Evolutionary conservation across 768 basidiomycete species (phyloP), one percentile per base, ranked within the genome.

Genomic region (Boletus rubroflammeus): DNA sequence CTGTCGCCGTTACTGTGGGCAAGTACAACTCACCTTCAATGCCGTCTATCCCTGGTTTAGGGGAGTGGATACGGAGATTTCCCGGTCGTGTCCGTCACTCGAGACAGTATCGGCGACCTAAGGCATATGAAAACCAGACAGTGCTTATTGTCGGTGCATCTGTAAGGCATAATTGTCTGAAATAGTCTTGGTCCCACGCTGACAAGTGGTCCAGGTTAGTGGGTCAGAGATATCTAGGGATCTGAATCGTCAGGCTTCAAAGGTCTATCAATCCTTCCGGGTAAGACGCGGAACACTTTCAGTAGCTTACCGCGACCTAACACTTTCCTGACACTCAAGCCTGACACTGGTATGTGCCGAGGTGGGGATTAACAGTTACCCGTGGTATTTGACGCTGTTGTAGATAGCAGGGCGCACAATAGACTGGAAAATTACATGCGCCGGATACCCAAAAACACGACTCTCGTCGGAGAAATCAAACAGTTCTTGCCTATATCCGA

Each of bases 51-150:
- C 54, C 57, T 0, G 61, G 57, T 25, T 32, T 59, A 21, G 54
- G n/a, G 21, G 49, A 51, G 1, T 62, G 62, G 54, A 47, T 32
- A 0, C 56, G 62, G 3, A 59, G 54, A 7, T 78, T 73, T 62
- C 72, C 76, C 0, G 58, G 59, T 1, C 53, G 59, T 3, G 57
- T 79, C 21, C 55, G 59, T 3, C 78, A 78, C 58, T 73, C 76
- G 8, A 64, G 77, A 25, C 72, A 74, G 46, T 79, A 78, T 56
- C 67, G 76, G 9, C 62, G 62, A 42, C 77, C 78, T 0, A 70
- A 76, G 31, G 31, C 54, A 2, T 74, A 69, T 40, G 28, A 47
- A 14, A 70, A 72, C 49, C 61, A 78, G 56, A 78, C 71, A 8
- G 72, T 77, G 0, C 66, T 78, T 3, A 62, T 80, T 47, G 63